Evolutionary conservation across 495 filamentous ascomycete species (phyloP).

Genomic region (Paragyromitra xinjiangensis): DNA sequence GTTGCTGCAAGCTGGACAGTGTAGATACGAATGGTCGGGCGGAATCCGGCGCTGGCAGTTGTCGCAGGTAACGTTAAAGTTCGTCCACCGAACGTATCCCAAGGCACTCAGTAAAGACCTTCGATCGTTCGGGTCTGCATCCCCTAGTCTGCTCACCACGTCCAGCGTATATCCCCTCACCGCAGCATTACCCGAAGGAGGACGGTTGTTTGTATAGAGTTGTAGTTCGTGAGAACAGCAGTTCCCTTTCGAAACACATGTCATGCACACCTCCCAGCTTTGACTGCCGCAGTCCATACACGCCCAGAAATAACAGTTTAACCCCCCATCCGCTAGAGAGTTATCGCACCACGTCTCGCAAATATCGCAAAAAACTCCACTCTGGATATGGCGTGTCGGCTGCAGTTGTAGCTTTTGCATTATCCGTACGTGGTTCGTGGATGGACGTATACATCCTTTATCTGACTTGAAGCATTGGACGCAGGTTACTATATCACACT

Average conservation of each 20-base stretch:
- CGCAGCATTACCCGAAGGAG: not conserved
- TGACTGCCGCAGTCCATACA: conserved; percentile 42
- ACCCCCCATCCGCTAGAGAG: not conserved
- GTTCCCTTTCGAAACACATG: conserved; percentile 39
- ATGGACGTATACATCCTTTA: conserved; percentile 5
- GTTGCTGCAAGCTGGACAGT: conserved; percentile 34
- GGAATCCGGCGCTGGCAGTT: conserved; percentile 3
- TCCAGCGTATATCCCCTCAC: not conserved
- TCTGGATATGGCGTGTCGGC: conserved; percentile 24
- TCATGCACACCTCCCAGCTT: conserved; percentile 34
- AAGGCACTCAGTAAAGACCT: not conserved
- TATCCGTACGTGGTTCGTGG: conserved; percentile 1
- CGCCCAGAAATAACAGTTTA: conserved; percentile 48
- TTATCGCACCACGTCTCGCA: conserved; percentile 55
- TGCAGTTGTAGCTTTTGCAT: conserved; percentile 21
- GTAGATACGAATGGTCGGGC: conserved; percentile 38
- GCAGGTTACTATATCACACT: conserved; percentile 32
- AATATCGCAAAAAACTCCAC: conserved; percentile 54
- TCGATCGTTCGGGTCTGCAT: not conserved
- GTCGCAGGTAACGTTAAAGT: conserved; percentile 23
- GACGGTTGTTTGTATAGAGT: conserved; percentile 40
- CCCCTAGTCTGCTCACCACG: not conserved
- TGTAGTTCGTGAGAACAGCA: conserved; percentile 54
- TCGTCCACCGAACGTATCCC: conserved; percentile 25
- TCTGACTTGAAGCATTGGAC: conserved; percentile 21